These are phyloP conservation scores for Trichosporon sp. DNA, from an alignment of 1,284 basidiomycete genomes.

Conservation along the genomic window DNA sequence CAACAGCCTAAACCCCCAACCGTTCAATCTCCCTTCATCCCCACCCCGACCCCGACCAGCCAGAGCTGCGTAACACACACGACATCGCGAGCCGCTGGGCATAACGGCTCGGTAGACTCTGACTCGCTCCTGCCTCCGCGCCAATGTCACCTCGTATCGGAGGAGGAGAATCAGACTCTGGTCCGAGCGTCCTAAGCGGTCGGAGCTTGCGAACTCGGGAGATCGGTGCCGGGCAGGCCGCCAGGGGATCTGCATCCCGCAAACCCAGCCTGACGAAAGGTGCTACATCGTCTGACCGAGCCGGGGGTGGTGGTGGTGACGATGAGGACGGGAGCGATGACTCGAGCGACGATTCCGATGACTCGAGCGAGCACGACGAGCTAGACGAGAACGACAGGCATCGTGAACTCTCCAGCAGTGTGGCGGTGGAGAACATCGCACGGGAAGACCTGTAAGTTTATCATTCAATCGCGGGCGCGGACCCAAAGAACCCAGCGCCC, in stretches of 20 bases:
- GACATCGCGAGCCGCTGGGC: neutral
- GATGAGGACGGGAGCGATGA: slow-evolving; percentile 6
- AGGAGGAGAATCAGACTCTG: neutral
- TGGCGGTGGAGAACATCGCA: neutral
- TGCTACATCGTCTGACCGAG: neutral
- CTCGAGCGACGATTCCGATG: slow-evolving; percentile 8
- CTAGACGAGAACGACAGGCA: slow-evolving; percentile 16
- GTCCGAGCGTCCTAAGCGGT: neutral
- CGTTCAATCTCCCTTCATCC: neutral
- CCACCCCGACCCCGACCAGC: neutral
- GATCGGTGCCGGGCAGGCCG: neutral
- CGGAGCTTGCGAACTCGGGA: neutral
- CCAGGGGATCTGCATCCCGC: neutral
- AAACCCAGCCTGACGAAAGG: neutral
- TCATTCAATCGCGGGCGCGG: neutral
- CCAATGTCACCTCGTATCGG: slow-evolving; percentile 1
- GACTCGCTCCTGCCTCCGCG: neutral
- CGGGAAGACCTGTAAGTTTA: slow-evolving; percentile 8
- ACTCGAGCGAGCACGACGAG: slow-evolving; percentile 18
- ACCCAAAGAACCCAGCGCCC: slow-evolving; percentile 5
- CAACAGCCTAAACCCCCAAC: neutral
- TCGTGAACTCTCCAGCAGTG: slow-evolving; percentile 11
- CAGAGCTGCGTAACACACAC: neutral
- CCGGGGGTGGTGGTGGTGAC: neutral
- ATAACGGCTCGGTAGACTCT: neutral